Evolutionary conservation across 345 rosid genomes (phyloP).

Genomic region (Arabis hirsuta): DNA sequence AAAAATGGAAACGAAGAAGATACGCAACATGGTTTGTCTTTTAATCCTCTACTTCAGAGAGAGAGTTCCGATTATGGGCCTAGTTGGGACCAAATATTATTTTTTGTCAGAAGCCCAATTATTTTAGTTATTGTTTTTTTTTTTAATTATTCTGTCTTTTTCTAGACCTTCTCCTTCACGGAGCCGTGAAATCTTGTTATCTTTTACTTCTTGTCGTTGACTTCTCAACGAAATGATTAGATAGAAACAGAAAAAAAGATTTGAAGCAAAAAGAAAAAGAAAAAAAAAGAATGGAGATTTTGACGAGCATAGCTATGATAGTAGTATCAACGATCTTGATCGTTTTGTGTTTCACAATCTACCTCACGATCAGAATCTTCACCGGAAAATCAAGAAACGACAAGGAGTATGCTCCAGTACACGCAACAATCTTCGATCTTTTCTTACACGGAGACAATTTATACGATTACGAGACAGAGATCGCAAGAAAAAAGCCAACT

Average conservation of each 20-base stretch:
- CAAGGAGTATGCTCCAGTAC: slow-evolving; percentile 57
- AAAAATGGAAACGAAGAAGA: slow-evolving; percentile 8
- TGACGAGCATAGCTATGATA: slow-evolving; percentile 35
- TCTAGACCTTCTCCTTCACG: neutral
- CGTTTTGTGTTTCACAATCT: slow-evolving; percentile 30
- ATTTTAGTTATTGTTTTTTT: too few relatives aligned
- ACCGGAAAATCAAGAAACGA: slow-evolving; percentile 56
- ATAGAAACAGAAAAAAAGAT: neutral
- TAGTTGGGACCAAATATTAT: neutral
- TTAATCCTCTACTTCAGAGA: neutral
- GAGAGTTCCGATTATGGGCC: slow-evolving; percentile 17
- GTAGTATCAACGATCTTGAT: slow-evolving; percentile 33
- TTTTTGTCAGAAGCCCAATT: too few relatives aligned
- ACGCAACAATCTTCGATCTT: slow-evolving; percentile 56
- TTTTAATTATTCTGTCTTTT: neutral
- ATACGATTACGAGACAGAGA: slow-evolving; percentile 60
- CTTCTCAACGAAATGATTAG: neutral
- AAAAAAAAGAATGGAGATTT: slow-evolving; percentile 33
- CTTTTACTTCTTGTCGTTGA: neutral
- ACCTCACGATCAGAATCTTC: slow-evolving; percentile 44
- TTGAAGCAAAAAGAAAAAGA: neutral
- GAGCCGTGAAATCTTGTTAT: neutral
- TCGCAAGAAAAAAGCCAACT: slow-evolving; percentile 53
- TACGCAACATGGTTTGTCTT: neutral
- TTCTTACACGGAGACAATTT: slow-evolving; percentile 51